Conservation (phyloP, 2,329 filamentous ascomycete genomes). For the Colletotrichum sp. region DNA sequence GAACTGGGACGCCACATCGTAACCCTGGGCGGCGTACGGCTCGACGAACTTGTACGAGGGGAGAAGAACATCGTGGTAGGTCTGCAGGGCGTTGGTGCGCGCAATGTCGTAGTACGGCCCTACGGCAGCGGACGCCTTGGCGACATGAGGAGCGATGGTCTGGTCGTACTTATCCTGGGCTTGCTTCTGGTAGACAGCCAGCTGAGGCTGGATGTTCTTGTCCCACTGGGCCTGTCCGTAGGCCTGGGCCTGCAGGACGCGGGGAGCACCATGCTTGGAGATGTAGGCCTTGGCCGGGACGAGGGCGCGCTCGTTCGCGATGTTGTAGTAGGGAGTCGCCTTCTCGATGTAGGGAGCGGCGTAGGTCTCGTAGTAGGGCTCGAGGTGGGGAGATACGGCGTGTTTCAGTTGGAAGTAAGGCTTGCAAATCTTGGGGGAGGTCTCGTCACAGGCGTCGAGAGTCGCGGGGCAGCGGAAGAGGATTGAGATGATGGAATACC, state of each 20-base stretch:
- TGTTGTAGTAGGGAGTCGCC: constrained; percentile 76
- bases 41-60: constrained; percentile 77
- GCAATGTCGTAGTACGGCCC: constrained; percentile 77
- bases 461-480: constrained; percentile 82
- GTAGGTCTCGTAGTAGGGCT: constrained; percentile 87
- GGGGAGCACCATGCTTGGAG: constrained; percentile 77
- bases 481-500: constrained; percentile 84
- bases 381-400: constrained; percentile 72
- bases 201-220: constrained; percentile 75
- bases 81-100: constrained; percentile 66
- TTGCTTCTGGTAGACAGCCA: constrained; percentile 68
- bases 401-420: constrained; percentile 76
- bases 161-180: constrained; percentile 72
- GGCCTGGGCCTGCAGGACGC: constrained; percentile 69
- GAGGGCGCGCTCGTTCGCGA: constrained; percentile 68
- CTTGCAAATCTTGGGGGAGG: constrained; percentile 80
- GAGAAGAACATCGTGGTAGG: constrained; percentile 75
- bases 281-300: constrained; percentile 71
- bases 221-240: constrained; percentile 79
- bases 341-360: constrained; percentile 82
- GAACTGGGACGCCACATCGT: constrained; percentile 70
- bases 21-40: constrained; percentile 76
- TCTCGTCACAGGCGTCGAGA: constrained; percentile 68
- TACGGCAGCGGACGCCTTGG: constrained; percentile 60
- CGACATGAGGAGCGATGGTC: constrained; percentile 75